phyloP scores from a whole-genome alignment of 768 basidiomycete genomes.

The Phaeotremella fagi region DNA sequence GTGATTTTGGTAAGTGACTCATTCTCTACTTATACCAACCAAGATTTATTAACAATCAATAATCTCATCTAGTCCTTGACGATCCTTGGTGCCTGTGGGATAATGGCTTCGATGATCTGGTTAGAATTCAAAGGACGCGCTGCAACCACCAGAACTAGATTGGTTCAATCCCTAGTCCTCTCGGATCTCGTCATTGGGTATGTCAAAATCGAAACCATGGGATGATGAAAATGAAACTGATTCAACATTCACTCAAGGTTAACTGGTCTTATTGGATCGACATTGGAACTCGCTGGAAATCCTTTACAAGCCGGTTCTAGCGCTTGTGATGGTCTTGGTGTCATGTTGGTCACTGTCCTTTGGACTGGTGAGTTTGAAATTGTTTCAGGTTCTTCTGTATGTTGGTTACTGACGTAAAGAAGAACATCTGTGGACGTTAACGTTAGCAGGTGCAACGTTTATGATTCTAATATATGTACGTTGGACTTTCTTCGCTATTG shows the following conservation, averaged over 20 bases:
- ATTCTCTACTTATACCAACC: background rate
- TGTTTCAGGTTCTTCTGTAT: too few species aligned
- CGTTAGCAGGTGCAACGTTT: constrained; percentile 46
- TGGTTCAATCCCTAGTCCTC: constrained; percentile 44
- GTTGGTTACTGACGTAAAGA: background rate
- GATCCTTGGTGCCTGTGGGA: constrained; percentile 36
- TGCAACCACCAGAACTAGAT: constrained; percentile 39
- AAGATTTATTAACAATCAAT: too few species aligned
- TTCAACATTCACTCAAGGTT: constrained; percentile 17
- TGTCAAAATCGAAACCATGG: constrained; percentile 7
- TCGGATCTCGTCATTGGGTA: constrained; percentile 43
- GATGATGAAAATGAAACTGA: background rate
- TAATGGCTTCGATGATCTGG: constrained; percentile 35
- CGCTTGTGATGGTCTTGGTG: constrained; percentile 40
- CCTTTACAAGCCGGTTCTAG: constrained; percentile 19
- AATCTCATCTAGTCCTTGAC: constrained; percentile 24
- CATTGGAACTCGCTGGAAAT: constrained; percentile 19
- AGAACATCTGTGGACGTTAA: constrained; percentile 49
- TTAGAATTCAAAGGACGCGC: constrained; percentile 35
- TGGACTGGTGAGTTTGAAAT: constrained; percentile 43
- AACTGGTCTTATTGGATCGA: constrained; percentile 33
- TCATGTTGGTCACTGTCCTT: constrained; percentile 32
- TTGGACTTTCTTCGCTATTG: background rate
- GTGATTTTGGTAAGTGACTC: constrained; percentile 29
- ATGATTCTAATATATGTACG: constrained; percentile 48